Base-by-base conservation (phyloP, 1,284 basidiomycete genomes). In the Ceratobasidium sp. region DNA sequence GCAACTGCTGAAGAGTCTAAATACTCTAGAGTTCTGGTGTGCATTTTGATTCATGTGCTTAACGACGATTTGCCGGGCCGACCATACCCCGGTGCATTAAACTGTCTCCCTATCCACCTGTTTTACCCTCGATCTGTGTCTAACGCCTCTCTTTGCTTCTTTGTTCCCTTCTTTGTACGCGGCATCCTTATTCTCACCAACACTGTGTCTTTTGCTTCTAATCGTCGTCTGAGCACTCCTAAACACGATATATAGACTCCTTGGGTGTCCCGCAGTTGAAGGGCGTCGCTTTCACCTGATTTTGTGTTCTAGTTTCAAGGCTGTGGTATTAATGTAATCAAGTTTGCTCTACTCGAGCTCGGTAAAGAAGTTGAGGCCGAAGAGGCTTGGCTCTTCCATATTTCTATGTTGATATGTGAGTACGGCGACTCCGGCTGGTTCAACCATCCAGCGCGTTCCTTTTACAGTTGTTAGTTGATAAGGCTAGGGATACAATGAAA, bases 1-100 rank as follows among this genome's bases (percentile, higher is more conserved):
- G 93, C 84, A 92, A 89, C 81, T 95, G 93, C 78, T 87, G 76
- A 77, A 35, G 35, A 35, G 30, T 43, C 23, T 18, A 54, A 23
- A 35, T 57, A 54, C 28, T 23, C 32, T 41, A 11, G 35, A 38
- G 35, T 38, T 21, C 32, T 11, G 28, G 64, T 64, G 41, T 32
- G 44, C 59, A 23, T 46, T 73, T 49, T 30, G 49, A 57, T 30
- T 55, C 66, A 67, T 67, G 66, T 57, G 66, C 41, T 58, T n/a
- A 41, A 69, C 57, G 52, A 69, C 52, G 66, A 43, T 58, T 58
- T 38, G 44, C 63, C 66, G 66, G 54, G 66, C 66, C 66, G 66
- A 69, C 43, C 54, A 44, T 58, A 30, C 38, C 50, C 66, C 66
- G 66, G 41, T 38, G 4, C 54, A 18, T 35, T 32, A 49, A 54